Percentiles rank a stretch among this genome's conserved stretches.
Conservation (phyloP, 2,329 filamentous ascomycete species). For the Juglanconis sp. region DNA sequence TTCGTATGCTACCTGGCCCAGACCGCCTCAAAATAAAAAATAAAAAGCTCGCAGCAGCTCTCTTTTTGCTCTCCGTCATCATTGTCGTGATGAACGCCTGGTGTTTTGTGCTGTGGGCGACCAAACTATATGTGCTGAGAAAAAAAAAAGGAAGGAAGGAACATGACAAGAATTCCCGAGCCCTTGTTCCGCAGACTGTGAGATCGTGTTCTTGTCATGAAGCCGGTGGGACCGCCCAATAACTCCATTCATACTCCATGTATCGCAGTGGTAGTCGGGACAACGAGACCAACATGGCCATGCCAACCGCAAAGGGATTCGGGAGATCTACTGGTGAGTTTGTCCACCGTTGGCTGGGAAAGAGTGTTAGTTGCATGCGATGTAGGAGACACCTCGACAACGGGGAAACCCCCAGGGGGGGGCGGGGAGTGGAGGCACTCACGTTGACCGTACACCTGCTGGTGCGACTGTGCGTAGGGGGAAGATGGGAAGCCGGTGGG, state of each 20-base stretch:
- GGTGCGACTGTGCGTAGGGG: slow-evolving; percentile 54
- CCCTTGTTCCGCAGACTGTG: too few relatives aligned
- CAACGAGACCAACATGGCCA: not conserved
- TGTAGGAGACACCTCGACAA: too few relatives aligned
- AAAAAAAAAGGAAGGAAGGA: not conserved
- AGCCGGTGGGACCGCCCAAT: too few relatives aligned
- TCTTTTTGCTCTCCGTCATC: not conserved
- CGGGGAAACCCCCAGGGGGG: not conserved
- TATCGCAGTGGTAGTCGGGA: too few relatives aligned
- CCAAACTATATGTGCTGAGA: not conserved
- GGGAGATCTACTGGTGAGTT: slow-evolving; percentile 16
- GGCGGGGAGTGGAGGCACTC: slow-evolving; percentile 26
- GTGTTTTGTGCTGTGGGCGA: not conserved
- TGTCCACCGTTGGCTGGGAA: slow-evolving; percentile 28
- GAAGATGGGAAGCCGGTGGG: slow-evolving; percentile 56
- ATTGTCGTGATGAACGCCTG: not conserved
- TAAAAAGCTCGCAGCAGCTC: not conserved
- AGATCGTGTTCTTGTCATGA: too few relatives aligned
- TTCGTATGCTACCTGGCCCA: not conserved
- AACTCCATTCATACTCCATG: too few relatives aligned
- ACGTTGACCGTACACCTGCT: slow-evolving; percentile 61
- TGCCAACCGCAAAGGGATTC: not conserved
- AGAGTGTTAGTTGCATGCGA: slow-evolving; percentile 24
- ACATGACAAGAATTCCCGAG: not conserved
- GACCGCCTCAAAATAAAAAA: too few relatives aligned